These are phyloP conservation scores for Chlamydomonas asymmetrica DNA, from an alignment of 139 green algal species.

Conservation along the genomic window DNA sequence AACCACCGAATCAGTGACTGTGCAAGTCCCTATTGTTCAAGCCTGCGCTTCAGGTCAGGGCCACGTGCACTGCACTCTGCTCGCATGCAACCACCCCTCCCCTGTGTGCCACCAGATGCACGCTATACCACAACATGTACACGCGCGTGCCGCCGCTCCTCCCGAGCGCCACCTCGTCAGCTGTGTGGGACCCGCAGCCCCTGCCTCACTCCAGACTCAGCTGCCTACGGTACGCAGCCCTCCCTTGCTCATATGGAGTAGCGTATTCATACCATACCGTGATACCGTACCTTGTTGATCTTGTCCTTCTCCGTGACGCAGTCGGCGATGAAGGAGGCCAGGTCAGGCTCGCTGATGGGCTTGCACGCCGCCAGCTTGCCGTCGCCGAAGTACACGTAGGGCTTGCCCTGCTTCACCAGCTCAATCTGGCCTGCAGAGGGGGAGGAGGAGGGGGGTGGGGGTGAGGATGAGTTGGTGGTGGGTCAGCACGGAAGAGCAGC, in stretches of 20 bases:
- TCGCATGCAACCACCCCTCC: too few relatives aligned
- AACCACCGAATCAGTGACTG: not conserved
- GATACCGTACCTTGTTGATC: conserved; percentile 44
- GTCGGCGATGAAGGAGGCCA: conserved; percentile 93
- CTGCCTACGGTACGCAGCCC: too few relatives aligned
- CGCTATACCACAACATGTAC: not conserved
- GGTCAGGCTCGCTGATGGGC: conserved; percentile 95
- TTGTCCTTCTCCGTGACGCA: conserved; percentile 64
- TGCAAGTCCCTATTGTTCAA: too few relatives aligned
- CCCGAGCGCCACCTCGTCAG: not conserved
- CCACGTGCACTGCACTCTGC: not conserved
- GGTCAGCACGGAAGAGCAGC: not conserved
- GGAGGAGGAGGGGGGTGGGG: not conserved
- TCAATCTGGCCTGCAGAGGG: conserved; percentile 71
- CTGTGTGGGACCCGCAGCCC: too few relatives aligned
- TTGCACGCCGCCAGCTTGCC: conserved; percentile 95
- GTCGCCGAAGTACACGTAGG: conserved; percentile 99
- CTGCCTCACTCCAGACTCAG: too few relatives aligned
- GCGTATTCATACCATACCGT: too few relatives aligned
- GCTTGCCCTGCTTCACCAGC: conserved; percentile 89
- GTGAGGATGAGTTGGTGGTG: not conserved
- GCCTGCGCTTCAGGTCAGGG: not conserved
- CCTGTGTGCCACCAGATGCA: too few relatives aligned
- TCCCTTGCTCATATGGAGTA: too few relatives aligned
- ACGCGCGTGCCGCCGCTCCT: not conserved